A percentile compares a stretch with the other conserved stretches of the same genome.
Evolutionary conservation across 441 rosid genomes (phyloP).

Genomic region (Erodium trifolium): DNA sequence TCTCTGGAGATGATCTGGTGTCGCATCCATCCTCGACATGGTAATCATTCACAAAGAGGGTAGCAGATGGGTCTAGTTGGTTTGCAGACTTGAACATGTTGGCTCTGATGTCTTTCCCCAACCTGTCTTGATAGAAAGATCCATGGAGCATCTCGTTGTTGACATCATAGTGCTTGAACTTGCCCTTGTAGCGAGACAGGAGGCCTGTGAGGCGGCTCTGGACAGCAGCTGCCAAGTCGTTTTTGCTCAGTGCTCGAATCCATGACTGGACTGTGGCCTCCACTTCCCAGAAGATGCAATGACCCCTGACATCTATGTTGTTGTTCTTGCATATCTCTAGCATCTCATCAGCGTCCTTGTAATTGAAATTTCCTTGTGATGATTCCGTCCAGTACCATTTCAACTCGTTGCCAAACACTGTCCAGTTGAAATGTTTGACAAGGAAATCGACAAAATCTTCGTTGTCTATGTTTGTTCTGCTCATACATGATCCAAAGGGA

Average conservation of each 20-base stretch:
- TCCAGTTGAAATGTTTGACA: slow-evolving; percentile 75
- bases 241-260: slow-evolving; percentile 52
- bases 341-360: slow-evolving; percentile 85
- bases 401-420: slow-evolving; percentile 83
- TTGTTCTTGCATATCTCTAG: slow-evolving; percentile 48
- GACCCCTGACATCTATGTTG: slow-evolving; percentile 58
- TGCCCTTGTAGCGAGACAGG: slow-evolving; percentile 66
- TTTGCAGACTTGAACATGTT: slow-evolving; percentile 69
- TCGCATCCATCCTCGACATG: slow-evolving; percentile 77
- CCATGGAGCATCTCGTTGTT: slow-evolving; percentile 96
- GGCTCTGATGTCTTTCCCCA: slow-evolving; percentile 56
- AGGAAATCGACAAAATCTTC: slow-evolving; percentile 79
- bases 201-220: slow-evolving; percentile 63
- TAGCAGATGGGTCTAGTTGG: slow-evolving; percentile 66
- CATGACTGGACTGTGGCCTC: slow-evolving; percentile 61
- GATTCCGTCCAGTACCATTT: slow-evolving; percentile 91
- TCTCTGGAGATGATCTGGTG: slow-evolving; percentile 56
- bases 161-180: slow-evolving; percentile 80
- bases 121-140: slow-evolving; percentile 61
- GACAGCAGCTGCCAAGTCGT: slow-evolving; percentile 47
- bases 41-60: slow-evolving; percentile 76
- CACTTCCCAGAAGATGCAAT: slow-evolving; percentile 93
- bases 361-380: slow-evolving; percentile 64
- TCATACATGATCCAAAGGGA: slow-evolving; percentile 77
- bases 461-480: slow-evolving; percentile 65